These are phyloP conservation scores for Protomyces macrosporus DNA, from an alignment of 1,139 yeast genomes.

Conservation along the genomic window DNA sequence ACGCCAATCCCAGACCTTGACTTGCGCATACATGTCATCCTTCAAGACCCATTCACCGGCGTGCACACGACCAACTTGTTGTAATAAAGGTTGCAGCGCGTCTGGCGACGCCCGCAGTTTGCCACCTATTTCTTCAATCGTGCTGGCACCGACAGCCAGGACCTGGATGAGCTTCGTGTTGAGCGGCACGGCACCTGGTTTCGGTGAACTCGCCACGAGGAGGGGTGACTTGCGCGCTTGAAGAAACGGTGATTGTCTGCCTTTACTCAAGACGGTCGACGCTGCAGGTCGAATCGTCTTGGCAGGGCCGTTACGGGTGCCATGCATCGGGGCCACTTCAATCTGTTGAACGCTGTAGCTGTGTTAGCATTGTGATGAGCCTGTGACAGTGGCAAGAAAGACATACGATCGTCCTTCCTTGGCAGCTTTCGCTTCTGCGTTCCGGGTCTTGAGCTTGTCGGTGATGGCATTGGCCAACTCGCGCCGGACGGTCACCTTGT, in stretches of 20 bases:
- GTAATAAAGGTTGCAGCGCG: neutral
- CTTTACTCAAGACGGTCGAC: neutral
- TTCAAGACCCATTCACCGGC: constrained; percentile 31
- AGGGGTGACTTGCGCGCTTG: constrained; percentile 23
- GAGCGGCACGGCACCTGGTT: neutral
- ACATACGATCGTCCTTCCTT: constrained; percentile 23
- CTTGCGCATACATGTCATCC: constrained; percentile 36
- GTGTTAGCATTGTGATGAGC: neutral
- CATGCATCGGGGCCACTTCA: neutral
- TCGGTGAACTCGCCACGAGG: constrained; percentile 13
- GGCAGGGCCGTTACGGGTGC: neutral
- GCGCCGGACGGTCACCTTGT: constrained; percentile 19
- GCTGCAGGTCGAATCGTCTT: neutral
- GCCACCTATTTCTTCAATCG: constrained; percentile 1
- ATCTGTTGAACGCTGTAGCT: constrained; percentile 3
- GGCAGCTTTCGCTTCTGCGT: constrained; percentile 24
- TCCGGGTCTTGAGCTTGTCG: constrained; percentile 21
- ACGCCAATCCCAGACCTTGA: constrained; percentile 41
- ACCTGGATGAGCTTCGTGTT: constrained; percentile 12
- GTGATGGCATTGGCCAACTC: constrained; percentile 15
- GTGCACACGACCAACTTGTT: constrained; percentile 4
- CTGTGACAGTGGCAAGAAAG: neutral
- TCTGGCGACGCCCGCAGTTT: constrained; percentile 8
- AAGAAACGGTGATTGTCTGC: constrained; percentile 10
- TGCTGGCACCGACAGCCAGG: constrained; percentile 13